Base-by-base conservation (phyloP, 2,329 filamentous ascomycete species). In the Sporothrix inflata region DNA sequence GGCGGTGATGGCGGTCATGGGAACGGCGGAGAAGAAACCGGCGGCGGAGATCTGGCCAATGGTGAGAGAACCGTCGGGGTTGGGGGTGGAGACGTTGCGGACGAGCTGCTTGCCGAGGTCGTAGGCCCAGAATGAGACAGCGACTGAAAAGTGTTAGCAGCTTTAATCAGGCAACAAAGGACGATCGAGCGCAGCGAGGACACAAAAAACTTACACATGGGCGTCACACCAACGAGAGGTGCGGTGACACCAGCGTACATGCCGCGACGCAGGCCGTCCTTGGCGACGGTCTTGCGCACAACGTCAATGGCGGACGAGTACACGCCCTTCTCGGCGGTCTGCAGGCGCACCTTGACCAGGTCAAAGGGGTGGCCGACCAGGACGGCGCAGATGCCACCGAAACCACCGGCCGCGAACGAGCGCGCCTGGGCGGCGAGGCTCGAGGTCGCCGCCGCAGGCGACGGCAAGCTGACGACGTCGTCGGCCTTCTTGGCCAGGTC, bases 1-100 rank as follows among this genome's bases (percentile, higher is more conserved):
- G 4, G 96, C 96, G n/a, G 96, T 98, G 84, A 99, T 98, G 82
- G 93, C 84, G 4, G 96, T 99, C 94, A 97, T 97, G 78, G 96
- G 96, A 73, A 99, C 92, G 74, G 96, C 96, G 79, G 93, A 97
- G 88, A 99, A 97, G 89, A 98, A 98, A 75, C 96, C 96, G 16
- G 96, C 96, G 47, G 93, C 89, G 45, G 93, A 96, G 83, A 97
- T 90, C 82, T 99, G 96, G 57, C 86, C 92, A 79, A 98, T 94
- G 73, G 90, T 90, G 83, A 93, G 93, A 69, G 88, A 85, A 81
- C 93, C 89, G 76, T 90, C 85, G 70, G 91, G 89, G 27, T 85
- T 86, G 73, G 91, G 89, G 19, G 87, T 86, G 45, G 90, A 91
- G 76, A 92, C 82, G 74, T 83, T 85, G 76, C 89, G 87, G 73